Evolutionary conservation across 1,284 basidiomycete species (phyloP), one percentile per base, ranked within the genome.

Genomic region (Schizopora paradoxa): DNA sequence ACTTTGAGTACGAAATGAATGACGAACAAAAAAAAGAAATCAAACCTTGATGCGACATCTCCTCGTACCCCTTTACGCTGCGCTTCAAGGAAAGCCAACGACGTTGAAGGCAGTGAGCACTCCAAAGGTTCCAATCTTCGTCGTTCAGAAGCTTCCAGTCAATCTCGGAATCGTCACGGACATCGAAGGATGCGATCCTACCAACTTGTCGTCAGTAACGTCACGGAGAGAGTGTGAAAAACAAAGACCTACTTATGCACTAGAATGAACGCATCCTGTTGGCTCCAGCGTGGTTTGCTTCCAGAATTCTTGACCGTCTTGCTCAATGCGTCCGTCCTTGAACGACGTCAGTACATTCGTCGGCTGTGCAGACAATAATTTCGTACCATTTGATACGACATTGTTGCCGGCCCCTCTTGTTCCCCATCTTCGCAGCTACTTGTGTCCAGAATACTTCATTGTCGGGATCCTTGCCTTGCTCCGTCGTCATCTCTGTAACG

Each of bases 331-430:
- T 89, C 86, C 25, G 79, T 82, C 85, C 85, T 88, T 47, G 1
- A 33, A 18, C 29, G 33, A 45, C 42, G 33, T n/a, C 23, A 38
- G 14, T 21, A 27, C 7, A 26, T 34, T 43, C 33, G 47, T 32
- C 16, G 16, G 6, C 6, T n/a, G 18, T 22, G 6, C 2, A 21
- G 45, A 4, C 29, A 22, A 18, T 28, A 43, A 27, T 18, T 3
- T 56, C 59, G 27, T 50, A 85, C 86, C 87, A 91, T 73, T 91
- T 91, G 36, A 84, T 86, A 43, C 89, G 71, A 65, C 87, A 90
- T 60, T 92, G 89, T 54, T 87, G 82, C 54, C 86, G 70, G 25
- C 79, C 80, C 40, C 89, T 74, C 43, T 63, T 78, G 18, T 79
- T 78, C 32, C 79, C 83, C 86, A 91, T 90, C 41, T 73, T 70